Evolutionary conservation across 2,329 filamentous ascomycete genomes (phyloP).

Genomic region (Aspergillus ustus): DNA sequence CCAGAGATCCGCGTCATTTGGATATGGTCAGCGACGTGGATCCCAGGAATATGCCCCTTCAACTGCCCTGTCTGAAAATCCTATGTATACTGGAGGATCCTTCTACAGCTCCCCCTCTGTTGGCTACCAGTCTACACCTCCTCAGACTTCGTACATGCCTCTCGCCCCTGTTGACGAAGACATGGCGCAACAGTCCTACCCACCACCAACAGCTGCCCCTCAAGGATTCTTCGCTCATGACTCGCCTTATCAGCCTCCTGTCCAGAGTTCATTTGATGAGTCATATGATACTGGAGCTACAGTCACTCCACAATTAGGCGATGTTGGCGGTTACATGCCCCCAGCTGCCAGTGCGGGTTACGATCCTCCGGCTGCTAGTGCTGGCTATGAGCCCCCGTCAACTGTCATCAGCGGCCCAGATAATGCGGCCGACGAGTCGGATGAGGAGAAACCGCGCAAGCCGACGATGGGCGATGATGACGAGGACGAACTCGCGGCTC

Average conservation of each 20-base stretch:
- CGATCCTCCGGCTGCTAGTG: slow-evolving; percentile 38
- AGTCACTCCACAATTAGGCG: slow-evolving; percentile 27
- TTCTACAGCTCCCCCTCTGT: slow-evolving; percentile 39
- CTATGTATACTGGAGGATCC: slow-evolving; percentile 35
- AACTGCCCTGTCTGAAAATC: slow-evolving; percentile 38
- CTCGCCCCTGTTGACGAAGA: slow-evolving; percentile 48
- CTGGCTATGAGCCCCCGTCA: slow-evolving; percentile 43
- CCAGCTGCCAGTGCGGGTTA: slow-evolving; percentile 35
- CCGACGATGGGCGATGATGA: slow-evolving; percentile 83
- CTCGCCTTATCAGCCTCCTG: slow-evolving; percentile 34
- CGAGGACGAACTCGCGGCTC: slow-evolving; percentile 64
- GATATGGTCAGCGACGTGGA: slow-evolving; percentile 40
- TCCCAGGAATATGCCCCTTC: slow-evolving; percentile 44
- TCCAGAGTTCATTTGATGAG: slow-evolving; percentile 27
- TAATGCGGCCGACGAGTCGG: slow-evolving; percentile 57
- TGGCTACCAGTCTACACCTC: slow-evolving; percentile 44
- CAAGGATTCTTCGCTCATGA: slow-evolving; percentile 33
- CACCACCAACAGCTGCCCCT: slow-evolving; percentile 19
- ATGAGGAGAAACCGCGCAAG: slow-evolving; percentile 67
- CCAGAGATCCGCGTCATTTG: slow-evolving; percentile 47
- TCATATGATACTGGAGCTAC: slow-evolving; percentile 26
- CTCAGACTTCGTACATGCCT: slow-evolving; percentile 43
- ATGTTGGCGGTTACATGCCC: slow-evolving; percentile 40
- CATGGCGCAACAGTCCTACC: slow-evolving; percentile 32
- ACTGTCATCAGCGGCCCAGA: slow-evolving; percentile 41